Percentiles rank a stretch among this genome's conserved stretches.
Conservation (phyloP, 2,329 filamentous ascomycete species). For the Phialophora verrucosa region DNA sequence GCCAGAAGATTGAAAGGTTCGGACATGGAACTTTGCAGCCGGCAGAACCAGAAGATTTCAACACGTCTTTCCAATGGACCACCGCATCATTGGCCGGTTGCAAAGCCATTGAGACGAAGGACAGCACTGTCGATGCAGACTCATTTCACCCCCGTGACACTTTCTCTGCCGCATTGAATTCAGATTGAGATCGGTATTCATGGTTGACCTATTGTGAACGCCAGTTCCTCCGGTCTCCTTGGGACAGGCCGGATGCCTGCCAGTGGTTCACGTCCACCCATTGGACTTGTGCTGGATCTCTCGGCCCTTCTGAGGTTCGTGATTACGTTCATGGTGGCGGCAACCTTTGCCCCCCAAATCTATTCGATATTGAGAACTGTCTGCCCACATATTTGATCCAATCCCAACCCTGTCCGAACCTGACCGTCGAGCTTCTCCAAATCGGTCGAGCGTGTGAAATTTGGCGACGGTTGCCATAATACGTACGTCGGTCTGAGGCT, state of each 20-base stretch:
- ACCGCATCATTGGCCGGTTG: background rate
- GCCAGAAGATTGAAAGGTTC: background rate
- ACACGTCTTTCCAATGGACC: background rate
- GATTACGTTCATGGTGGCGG: background rate
- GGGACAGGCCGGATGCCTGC: background rate
- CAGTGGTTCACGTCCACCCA: background rate
- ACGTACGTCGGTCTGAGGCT: background rate
- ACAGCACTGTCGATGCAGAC: background rate
- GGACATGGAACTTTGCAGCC: background rate
- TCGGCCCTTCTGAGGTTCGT: background rate
- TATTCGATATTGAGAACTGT: background rate
- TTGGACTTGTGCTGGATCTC: background rate
- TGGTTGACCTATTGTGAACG: background rate
- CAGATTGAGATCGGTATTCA: background rate
- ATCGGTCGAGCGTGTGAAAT: background rate
- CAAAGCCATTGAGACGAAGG: background rate
- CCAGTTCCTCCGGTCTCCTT: background rate
- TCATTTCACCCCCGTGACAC: background rate
- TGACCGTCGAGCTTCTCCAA: background rate
- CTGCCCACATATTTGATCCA: background rate
- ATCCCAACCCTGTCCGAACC: background rate
- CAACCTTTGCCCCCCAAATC: background rate
- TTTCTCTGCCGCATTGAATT: background rate
- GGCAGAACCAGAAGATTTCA: background rate
- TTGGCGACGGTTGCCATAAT: background rate